Evolutionary conservation across 139 green algal species (phyloP).

Genomic region (Picochlorum sp.): DNA sequence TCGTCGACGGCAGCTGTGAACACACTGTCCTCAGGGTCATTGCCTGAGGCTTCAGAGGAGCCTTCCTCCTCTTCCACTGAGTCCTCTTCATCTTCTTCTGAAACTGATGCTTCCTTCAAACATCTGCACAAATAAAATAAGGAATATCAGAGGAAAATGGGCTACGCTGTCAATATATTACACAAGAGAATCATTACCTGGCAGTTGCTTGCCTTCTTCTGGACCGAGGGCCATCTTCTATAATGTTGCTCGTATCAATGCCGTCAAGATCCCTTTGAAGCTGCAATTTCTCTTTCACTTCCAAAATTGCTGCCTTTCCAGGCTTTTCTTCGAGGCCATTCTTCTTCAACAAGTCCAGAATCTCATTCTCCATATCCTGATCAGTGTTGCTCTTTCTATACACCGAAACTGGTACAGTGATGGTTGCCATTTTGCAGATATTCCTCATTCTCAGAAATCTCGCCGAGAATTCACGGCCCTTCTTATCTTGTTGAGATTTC

Average conservation of each 20-base stretch:
- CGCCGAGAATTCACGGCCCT: neutral
- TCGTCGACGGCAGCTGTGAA: neutral
- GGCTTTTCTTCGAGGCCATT: constrained; percentile 18
- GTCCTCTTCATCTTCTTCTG: too few relatives aligned
- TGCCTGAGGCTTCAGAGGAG: too few relatives aligned
- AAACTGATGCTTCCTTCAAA: too few relatives aligned
- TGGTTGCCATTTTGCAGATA: constrained; percentile 24
- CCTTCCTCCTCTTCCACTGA: too few relatives aligned
- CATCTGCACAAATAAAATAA: too few relatives aligned
- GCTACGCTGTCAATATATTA: neutral
- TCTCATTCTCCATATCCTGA: constrained; percentile 12
- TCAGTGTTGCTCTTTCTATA: constrained; percentile 26
- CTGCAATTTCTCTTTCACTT: constrained; percentile 32
- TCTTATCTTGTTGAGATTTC: constrained; percentile 8
- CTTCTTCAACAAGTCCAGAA: constrained; percentile 24
- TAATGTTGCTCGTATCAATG: constrained; percentile 71
- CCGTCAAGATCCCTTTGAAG: constrained; percentile 56
- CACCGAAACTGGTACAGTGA: constrained; percentile 22
- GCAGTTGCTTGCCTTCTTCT: constrained; percentile 22
- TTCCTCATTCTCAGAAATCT: constrained; percentile 1
- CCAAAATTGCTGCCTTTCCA: constrained; percentile 12
- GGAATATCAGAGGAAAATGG: neutral
- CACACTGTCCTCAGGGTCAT: neutral
- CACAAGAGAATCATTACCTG: constrained; percentile 6
- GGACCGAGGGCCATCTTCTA: constrained; percentile 31